These are phyloP conservation scores for Fusarium siculi DNA, from an alignment of 2,329 filamentous ascomycete species.

Conservation along the genomic window DNA sequence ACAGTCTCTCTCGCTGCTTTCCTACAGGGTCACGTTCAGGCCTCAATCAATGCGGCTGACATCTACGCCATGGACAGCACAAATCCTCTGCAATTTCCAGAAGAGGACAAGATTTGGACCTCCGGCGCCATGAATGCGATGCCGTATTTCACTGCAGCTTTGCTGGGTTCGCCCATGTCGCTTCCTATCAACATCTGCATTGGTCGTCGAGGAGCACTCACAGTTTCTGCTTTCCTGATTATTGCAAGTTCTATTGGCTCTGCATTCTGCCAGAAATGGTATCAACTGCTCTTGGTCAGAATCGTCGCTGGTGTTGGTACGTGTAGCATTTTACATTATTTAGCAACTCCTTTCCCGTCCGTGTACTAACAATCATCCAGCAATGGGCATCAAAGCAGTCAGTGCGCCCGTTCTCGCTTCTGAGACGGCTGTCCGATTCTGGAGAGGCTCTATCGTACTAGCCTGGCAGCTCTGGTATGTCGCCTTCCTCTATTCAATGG, in stretches of 20 bases:
- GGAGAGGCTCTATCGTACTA: background rate
- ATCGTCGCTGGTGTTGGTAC: background rate
- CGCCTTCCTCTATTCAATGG: too few relatives aligned
- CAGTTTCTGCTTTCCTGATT: background rate
- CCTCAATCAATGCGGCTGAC: background rate
- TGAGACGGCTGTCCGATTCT: background rate
- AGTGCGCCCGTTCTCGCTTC: background rate
- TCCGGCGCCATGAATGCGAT: background rate
- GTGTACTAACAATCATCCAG: background rate
- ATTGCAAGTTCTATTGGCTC: background rate
- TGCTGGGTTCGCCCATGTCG: background rate
- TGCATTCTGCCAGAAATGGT: background rate
- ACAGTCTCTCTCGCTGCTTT: background rate
- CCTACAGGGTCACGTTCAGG: background rate
- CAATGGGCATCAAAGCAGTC: background rate
- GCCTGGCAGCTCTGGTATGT: background rate
- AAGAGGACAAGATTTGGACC: background rate
- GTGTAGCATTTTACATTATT: rapidly evolving
- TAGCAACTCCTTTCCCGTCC: rapidly evolving
- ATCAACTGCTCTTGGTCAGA: background rate
- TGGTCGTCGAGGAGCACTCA: background rate
- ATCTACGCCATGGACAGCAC: rapidly evolving
- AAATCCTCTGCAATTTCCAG: background rate
- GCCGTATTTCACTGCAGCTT: background rate
- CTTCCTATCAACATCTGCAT: background rate